A percentile compares a stretch with the other conserved stretches of the same genome.
These are phyloP conservation scores for Styphnolobium japonicum DNA, from an alignment of 306 rosid genomes.

Conservation along the genomic window DNA sequence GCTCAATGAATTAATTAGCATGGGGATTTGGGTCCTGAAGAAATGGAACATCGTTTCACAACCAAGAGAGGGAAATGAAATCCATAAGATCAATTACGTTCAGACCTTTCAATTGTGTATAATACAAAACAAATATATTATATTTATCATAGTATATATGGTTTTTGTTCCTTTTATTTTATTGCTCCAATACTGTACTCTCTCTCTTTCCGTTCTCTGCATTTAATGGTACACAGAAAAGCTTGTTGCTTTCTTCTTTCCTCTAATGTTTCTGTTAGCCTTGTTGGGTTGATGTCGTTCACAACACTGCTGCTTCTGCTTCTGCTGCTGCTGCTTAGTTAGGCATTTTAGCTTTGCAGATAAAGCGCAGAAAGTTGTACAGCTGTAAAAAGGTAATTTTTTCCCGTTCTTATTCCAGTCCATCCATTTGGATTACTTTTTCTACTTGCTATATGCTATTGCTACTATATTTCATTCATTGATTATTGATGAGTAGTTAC, in stretches of 20 bases:
- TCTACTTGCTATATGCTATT: not conserved
- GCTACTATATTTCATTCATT: conserved; percentile 9
- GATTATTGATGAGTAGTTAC: conserved; percentile 16
- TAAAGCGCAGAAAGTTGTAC: conserved; percentile 50
- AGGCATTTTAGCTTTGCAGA: conserved; percentile 77
- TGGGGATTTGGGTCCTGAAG: conserved; percentile 42
- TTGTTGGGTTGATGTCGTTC: conserved; percentile 46
- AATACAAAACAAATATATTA: conserved; percentile 28
- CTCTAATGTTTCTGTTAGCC: conserved; percentile 41
- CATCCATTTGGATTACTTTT: conserved; percentile 1
- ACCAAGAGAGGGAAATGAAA: conserved; percentile 19
- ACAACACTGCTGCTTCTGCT: conserved; percentile 24
- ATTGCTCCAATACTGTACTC: not conserved
- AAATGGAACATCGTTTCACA: conserved; percentile 26
- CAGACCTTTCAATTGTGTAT: conserved; percentile 50
- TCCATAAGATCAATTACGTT: conserved; percentile 15
- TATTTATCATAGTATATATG: not conserved
- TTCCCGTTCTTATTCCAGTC: conserved; percentile 17
- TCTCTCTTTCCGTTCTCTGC: conserved; percentile 35
- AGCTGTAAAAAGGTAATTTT: conserved; percentile 44
- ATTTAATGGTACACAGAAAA: conserved; percentile 40
- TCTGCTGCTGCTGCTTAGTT: conserved; percentile 43
- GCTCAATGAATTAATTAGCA: conserved; percentile 26
- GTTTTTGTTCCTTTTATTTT: conserved; percentile 8
- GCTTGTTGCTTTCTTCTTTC: conserved; percentile 38